Conservation (phyloP, 768 basidiomycete genomes). For the Vararia minispora region DNA sequence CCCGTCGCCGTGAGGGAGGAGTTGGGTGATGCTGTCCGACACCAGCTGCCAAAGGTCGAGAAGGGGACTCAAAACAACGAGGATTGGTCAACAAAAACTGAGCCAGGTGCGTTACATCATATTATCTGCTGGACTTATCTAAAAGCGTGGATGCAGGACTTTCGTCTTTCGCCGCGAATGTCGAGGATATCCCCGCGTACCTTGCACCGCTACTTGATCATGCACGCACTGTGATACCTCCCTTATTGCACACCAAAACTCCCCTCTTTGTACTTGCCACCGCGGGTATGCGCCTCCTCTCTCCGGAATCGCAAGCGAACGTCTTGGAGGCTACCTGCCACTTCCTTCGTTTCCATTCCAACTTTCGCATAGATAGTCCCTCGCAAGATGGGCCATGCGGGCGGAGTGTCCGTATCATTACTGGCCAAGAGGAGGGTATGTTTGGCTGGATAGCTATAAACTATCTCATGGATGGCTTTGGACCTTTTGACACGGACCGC, state of each 20-base stretch:
- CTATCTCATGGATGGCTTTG: constrained; percentile 96
- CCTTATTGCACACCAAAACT: constrained; percentile 73
- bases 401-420: constrained; percentile 88
- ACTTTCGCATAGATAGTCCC: constrained; percentile 64
- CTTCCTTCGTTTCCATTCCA: constrained; percentile 62
- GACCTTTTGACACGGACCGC: constrained; percentile 36
- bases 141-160: constrained; percentile 44
- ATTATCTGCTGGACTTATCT: background rate
- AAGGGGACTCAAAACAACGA: constrained; percentile 78
- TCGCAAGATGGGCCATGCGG: constrained; percentile 74
- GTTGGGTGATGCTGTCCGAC: constrained; percentile 35
- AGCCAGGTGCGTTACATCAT: constrained; percentile 62
- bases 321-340: constrained; percentile 71
- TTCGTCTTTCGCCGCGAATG: constrained; percentile 66
- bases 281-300: constrained; percentile 90
- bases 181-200: constrained; percentile 61
- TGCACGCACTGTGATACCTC: constrained; percentile 75
- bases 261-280: constrained; percentile 93
- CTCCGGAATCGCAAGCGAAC: constrained; percentile 52
- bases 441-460: constrained; percentile 99
- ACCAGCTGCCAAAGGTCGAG: constrained; percentile 73
- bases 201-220: constrained; percentile 76
- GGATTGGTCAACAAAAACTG: constrained; percentile 84
- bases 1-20: constrained; percentile 50
- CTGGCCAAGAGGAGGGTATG: constrained; percentile 95